Conservation (phyloP, 2,329 filamentous ascomycete species). For the Botrytis galanthina region DNA sequence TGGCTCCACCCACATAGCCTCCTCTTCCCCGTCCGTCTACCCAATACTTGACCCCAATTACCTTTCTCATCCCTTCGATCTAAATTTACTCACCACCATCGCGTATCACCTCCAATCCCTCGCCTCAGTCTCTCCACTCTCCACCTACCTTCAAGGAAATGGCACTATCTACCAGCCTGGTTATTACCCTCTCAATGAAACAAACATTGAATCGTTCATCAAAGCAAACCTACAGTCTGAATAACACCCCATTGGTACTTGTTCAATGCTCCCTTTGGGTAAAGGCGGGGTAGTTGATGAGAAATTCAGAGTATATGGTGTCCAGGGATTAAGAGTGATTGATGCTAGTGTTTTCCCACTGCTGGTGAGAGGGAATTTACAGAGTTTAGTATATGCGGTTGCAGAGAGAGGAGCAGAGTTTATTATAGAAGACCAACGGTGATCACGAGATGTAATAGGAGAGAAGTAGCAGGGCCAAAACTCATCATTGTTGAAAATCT, state of each 20-base stretch:
- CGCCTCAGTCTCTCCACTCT: background rate
- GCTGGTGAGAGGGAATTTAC: slow-evolving; percentile 13
- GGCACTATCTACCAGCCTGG: background rate
- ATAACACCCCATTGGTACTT: slow-evolving; percentile 20
- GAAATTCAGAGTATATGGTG: slow-evolving; percentile 19
- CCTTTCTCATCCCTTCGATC: slow-evolving; percentile 44
- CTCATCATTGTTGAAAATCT: background rate
- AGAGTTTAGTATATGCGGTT: slow-evolving; percentile 19
- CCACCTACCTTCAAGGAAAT: background rate
- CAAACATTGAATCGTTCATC: background rate
- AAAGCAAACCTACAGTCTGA: background rate
- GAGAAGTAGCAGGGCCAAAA: background rate
- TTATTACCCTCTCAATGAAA: background rate
- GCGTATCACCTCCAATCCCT: slow-evolving; percentile 5
- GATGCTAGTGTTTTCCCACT: slow-evolving; percentile 19
- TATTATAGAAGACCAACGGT: background rate
- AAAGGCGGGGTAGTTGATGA: slow-evolving; percentile 13
- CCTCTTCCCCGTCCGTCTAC: slow-evolving; percentile 37
- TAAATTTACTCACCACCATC: slow-evolving; percentile 21
- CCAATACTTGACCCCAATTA: slow-evolving; percentile 45
- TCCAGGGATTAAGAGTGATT: slow-evolving; percentile 13
- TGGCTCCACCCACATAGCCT: slow-evolving; percentile 51
- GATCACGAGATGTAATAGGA: background rate
- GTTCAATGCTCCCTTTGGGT: background rate
- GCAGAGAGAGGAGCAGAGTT: slow-evolving; percentile 13